Evolutionary conservation across 805 yeast species (phyloP), one percentile per base, ranked within the genome.

Genomic region (Yarrowia sp.): DNA sequence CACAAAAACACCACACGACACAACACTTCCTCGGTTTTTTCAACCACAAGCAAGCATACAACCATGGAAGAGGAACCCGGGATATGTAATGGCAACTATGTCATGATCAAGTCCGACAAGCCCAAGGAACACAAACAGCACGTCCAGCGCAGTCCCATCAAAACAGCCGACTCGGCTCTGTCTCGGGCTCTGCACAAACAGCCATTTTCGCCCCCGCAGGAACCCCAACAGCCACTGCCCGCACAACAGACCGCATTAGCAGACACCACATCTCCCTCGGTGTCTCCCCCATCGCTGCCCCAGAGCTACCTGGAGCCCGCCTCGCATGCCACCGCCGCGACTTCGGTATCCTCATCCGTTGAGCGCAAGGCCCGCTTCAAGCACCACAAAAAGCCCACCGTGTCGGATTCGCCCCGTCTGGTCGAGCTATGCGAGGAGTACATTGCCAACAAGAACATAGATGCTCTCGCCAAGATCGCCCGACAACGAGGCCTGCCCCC

Each of bases 401-500:
- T 82, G n/a, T 71, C 78, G 2, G 82, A 79, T 49, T 76, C 75
- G 7, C 82, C 83, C 0, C 84, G 82, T 49, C 72, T 86, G 17
- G 80, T 86, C 49, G 79, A 80, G 24, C 77, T 85, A 24, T 85
- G 90, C 68, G 80, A 83, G 46, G 76, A 79, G 46, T 85, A 85
- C 69, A 74, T 92, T 5, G 78, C 77, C 54, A 79, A 80, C 17
- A 83, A 83, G 65, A 89, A 92, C 71, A 86, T 86, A 65, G 85
- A 86, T 54, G 90, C 92, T 0, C 76, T 92, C 52, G 96, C 98
- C 0, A 78, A 85, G 68, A 75, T 92, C 7, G 93, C 96, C 5
- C 81, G 97, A 67, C 92, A 87, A 68, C 79, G 85, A 65, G 98
- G 98, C 3, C 79, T 92, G 28, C 98, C 98, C 1, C 93, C 96